A percentile compares a stretch with the other conserved stretches of the same genome.
Conservation (phyloP, 2,329 filamentous ascomycete species). For the Sphaerulina populicola region DNA sequence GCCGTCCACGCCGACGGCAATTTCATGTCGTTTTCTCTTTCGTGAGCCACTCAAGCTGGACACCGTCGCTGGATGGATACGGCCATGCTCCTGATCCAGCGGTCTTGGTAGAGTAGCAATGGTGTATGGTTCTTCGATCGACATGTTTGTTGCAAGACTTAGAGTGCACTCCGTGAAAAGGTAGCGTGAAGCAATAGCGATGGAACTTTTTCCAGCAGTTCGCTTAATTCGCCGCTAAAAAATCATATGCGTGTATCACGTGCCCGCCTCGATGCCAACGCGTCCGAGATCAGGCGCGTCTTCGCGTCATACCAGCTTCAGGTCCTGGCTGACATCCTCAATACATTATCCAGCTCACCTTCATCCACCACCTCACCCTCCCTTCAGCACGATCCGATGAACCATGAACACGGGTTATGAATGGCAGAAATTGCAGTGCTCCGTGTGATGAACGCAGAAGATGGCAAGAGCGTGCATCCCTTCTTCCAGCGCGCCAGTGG, state of each 20-base stretch:
- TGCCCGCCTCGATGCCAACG: too few relatives aligned
- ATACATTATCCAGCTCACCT: not conserved
- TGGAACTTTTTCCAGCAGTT: constrained; percentile 4
- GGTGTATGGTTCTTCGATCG: constrained; percentile 34
- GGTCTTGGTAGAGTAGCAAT: constrained; percentile 40
- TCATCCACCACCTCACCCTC: not conserved
- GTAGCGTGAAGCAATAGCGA: constrained; percentile 3
- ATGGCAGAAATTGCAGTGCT: constrained; percentile 22
- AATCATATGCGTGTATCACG: too few relatives aligned
- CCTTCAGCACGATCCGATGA: not conserved
- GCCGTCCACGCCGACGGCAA: constrained; percentile 52
- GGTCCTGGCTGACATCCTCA: not conserved
- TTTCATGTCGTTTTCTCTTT: constrained; percentile 55
- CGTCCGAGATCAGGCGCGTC: too few relatives aligned
- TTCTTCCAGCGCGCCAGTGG: constrained; percentile 26
- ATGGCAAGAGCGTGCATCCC: constrained; percentile 25
- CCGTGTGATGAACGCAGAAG: constrained; percentile 24
- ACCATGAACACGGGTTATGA: constrained; percentile 1
- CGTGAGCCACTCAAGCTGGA: constrained; percentile 47
- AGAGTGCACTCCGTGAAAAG: not conserved
- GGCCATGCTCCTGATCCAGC: constrained; percentile 35
- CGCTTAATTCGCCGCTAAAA: not conserved
- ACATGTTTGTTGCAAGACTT: constrained; percentile 14
- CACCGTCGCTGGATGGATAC: constrained; percentile 40
- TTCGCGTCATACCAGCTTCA: too few relatives aligned